Evolutionary conservation across 768 basidiomycete genomes (phyloP).

Genomic region (Cystobasidium onofrii): DNA sequence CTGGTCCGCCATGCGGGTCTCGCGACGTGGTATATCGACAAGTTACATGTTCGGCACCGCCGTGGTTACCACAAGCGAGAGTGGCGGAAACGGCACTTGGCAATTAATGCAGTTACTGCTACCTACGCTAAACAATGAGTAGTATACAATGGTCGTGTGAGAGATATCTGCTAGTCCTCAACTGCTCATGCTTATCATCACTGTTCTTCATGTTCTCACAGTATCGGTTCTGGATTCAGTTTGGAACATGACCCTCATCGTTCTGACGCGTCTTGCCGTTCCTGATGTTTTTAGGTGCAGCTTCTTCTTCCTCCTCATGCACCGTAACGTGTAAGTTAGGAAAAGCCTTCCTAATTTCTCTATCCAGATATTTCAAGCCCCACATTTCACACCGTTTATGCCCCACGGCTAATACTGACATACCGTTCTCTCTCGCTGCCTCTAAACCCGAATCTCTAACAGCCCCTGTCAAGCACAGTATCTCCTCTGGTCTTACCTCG

Average conservation of each 20-base stretch:
- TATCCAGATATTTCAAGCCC: conserved; percentile 9
- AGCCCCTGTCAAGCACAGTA: conserved; percentile 18
- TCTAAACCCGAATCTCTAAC: conserved; percentile 9
- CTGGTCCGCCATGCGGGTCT: not conserved
- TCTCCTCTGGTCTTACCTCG: not conserved
- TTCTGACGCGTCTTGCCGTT: not conserved
- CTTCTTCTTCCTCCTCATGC: conserved; percentile 8
- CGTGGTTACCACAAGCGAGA: not conserved
- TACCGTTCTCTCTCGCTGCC: not conserved
- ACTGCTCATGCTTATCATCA: too few relatives aligned
- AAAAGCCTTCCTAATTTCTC: not conserved
- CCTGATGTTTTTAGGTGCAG: not conserved
- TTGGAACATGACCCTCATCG: not conserved
- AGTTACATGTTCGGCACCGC: not conserved
- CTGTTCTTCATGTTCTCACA: not conserved
- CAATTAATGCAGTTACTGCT: not conserved
- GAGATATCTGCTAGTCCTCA: too few relatives aligned
- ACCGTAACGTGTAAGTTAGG: not conserved
- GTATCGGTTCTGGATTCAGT: too few relatives aligned
- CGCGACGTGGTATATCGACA: not conserved
- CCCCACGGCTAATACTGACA: conserved; percentile 12
- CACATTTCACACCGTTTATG: conserved; percentile 25
- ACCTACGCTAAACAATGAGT: too few relatives aligned
- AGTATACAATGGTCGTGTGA: not conserved
- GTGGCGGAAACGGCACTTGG: not conserved